These are phyloP conservation scores for Afroboletus lepidellus DNA, from an alignment of 1,284 basidiomycete species.

Conservation along the genomic window DNA sequence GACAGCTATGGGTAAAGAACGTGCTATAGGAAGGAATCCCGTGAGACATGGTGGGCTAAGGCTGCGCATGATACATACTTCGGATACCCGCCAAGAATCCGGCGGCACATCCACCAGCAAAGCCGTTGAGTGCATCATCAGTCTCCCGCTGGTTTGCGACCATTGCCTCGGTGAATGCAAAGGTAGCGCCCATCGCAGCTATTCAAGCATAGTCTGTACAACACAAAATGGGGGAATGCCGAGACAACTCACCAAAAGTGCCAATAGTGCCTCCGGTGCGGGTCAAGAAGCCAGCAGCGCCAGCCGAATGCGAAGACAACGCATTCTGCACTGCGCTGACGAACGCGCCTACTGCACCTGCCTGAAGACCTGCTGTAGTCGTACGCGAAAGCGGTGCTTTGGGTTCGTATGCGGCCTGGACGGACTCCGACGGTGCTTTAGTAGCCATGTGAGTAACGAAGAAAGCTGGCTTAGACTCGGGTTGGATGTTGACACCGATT, in stretches of 20 bases:
- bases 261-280: slow-evolving; percentile 56
- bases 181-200: slow-evolving; percentile 93
- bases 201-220: slow-evolving; percentile 50
- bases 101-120: slow-evolving; percentile 88
- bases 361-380: slow-evolving; percentile 63
- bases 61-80: slow-evolving; percentile 44
- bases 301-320: slow-evolving; percentile 61
- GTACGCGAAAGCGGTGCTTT: slow-evolving; percentile 62
- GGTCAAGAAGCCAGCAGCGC: slow-evolving; percentile 36
- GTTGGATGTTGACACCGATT: slow-evolving; percentile 6
- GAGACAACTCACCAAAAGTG: slow-evolving; percentile 81
- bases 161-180: slow-evolving; percentile 77
- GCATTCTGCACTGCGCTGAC: slow-evolving; percentile 86
- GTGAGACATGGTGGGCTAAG: slow-evolving; percentile 8
- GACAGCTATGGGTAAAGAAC: slow-evolving; percentile 82
- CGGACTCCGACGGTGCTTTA: slow-evolving; percentile 26
- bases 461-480: slow-evolving; percentile 1
- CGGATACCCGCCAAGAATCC: slow-evolving; percentile 88
- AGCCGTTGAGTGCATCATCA: slow-evolving; percentile 83
- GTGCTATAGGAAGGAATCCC: slow-evolving; percentile 45
- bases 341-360: slow-evolving; percentile 72
- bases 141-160: slow-evolving; percentile 82
- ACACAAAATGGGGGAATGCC: slow-evolving; percentile 74
- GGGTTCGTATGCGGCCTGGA: slow-evolving; percentile 46
- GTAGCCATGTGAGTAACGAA: slow-evolving; percentile 33